Base-by-base conservation (phyloP, 768 basidiomycete genomes). In the Rhodotorula babjevae region DNA sequence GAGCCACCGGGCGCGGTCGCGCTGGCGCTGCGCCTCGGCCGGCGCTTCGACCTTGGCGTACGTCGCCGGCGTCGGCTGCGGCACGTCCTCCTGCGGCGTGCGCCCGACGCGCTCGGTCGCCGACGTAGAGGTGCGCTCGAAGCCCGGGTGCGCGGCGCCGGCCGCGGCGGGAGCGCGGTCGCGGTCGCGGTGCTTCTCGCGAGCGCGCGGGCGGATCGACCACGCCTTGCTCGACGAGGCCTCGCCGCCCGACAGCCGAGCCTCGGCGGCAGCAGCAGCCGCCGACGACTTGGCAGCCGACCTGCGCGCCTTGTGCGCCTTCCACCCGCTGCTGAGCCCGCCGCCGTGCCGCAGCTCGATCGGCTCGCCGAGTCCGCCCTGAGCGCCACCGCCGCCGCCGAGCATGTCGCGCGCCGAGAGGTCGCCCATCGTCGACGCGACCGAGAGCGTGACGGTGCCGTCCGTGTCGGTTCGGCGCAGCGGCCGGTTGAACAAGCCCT, bases 401-500 rank as follows among this genome's bases (percentile, higher is more conserved):
- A 2, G 25, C 50, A 52, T 52, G 49, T 21, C 21, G 10, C 49
- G 50, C 50, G 50, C 25, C 2, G 10, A 8, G 11, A 7, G 25
- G 27, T 12, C 50, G 23, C 50, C 23, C 50, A 8, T 7, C 50
- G 23, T 29, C 53, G 50, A 23, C 27, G 27, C 50, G 9, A 16
- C 15, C 36, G 21, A 23, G 19, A 36, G 31, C 18, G 46, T 14
- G 55, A 29, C 27, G 25, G 29, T 58, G 12, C 65, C 65, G 62
- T 56, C 57, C 46, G 55, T 15, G 50, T 25, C 16, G 3, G 52
- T 59, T 23, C 52, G n/a, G 21, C 47, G 49, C 6, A 56, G 50
- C 25, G 71, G 68, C 2, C 67, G 70, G 53, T 72, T 75, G 62
- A 75, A 75, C 52, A 75, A 47, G 12, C 42, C 36, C 18, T 75